A percentile compares a stretch with the other conserved stretches of the same genome.
Conservation (phyloP, 768 basidiomycete genomes). For the Suillus brevipes region DNA sequence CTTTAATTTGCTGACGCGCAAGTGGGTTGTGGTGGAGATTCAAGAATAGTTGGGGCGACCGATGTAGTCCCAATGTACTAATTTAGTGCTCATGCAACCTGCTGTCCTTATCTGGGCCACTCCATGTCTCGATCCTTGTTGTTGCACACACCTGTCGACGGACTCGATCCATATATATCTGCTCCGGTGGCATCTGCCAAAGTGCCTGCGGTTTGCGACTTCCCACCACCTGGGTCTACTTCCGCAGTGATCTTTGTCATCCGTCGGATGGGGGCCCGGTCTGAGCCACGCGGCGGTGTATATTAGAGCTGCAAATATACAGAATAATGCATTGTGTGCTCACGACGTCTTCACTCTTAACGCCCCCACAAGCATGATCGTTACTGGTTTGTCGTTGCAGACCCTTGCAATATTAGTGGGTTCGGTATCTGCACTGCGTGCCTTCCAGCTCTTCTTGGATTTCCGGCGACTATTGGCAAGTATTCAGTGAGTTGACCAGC, state of each 20-base stretch:
- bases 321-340: background rate
- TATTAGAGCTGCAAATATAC: background rate
- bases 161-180: background rate
- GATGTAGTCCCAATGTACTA: background rate
- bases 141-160: background rate
- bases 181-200: background rate
- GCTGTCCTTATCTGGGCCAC: background rate
- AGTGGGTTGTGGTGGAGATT: constrained; percentile 61
- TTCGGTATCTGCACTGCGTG: constrained; percentile 5
- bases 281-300: background rate
- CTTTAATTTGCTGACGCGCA: constrained; percentile 83
- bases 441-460: constrained; percentile 7
- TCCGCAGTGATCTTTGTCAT: background rate
- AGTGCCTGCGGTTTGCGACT: background rate
- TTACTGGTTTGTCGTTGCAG: constrained; percentile 8
- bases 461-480: constrained; percentile 6
- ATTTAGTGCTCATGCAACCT: background rate
- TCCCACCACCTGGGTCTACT: background rate
- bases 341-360: background rate
- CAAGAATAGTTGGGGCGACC: constrained; percentile 15
- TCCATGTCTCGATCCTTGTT: background rate
- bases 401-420: constrained; percentile 8
- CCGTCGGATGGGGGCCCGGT: background rate
- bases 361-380: background rate
- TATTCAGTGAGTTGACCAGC: constrained; percentile 6